These are phyloP conservation scores for Paecilomyces niveus DNA, from an alignment of 2,329 filamentous ascomycete genomes.

Conservation along the genomic window DNA sequence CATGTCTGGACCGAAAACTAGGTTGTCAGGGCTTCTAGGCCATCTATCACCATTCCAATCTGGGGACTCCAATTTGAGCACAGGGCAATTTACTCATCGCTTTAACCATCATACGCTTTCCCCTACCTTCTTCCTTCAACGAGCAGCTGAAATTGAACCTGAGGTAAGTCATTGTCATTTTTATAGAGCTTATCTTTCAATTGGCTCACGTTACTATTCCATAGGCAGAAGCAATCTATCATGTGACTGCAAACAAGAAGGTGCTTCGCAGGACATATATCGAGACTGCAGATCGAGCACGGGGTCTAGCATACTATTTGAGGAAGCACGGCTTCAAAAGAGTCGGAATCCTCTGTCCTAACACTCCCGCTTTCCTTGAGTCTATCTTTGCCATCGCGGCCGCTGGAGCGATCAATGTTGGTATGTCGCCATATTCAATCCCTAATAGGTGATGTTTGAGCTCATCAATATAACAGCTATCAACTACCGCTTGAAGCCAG, in stretches of 20 bases:
- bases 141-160: slow-evolving; percentile 82
- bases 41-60: slow-evolving; percentile 22
- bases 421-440: slow-evolving; percentile 21
- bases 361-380: slow-evolving; percentile 92
- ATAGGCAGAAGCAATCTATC: slow-evolving; percentile 71
- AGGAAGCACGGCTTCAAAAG: slow-evolving; percentile 64
- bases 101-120: slow-evolving; percentile 57
- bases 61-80: slow-evolving; percentile 8
- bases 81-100: slow-evolving; percentile 19
- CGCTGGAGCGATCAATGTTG: slow-evolving; percentile 70
- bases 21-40: slow-evolving; percentile 22
- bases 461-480: slow-evolving; percentile 37
- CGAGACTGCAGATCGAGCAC: slow-evolving; percentile 76
- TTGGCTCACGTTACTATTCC: not conserved
- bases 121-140: slow-evolving; percentile 78
- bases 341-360: slow-evolving; percentile 81
- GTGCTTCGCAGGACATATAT: slow-evolving; percentile 69
- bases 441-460: slow-evolving; percentile 13
- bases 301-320: slow-evolving; percentile 83
- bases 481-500: slow-evolving; percentile 69
- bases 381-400: slow-evolving; percentile 80
- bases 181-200: not conserved
- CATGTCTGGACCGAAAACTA: slow-evolving; percentile 21
- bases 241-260: slow-evolving; percentile 71
- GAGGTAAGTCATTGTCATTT: slow-evolving; percentile 40